Base-by-base conservation (phyloP, 2,329 filamentous ascomycete species). In the Neocatenulostroma microsporum region DNA sequence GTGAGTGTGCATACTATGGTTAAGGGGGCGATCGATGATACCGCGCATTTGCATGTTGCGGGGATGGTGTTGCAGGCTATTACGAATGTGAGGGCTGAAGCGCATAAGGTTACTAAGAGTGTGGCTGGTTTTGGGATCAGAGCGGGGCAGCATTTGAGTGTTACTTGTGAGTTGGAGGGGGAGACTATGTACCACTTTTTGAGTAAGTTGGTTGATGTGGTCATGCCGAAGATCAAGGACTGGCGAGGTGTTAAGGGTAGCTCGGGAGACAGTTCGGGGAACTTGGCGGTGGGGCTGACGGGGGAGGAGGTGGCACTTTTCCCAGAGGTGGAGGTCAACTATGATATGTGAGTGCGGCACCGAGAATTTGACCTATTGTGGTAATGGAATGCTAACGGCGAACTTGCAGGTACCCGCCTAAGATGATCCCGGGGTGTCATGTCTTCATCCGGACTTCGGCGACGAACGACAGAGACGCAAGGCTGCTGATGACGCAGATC, bases 161-260 rank as follows among this genome's bases (percentile, higher is more conserved):
- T 84, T 49, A 95, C 89, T 56, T 79, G 77, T 33, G 81, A 84
- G 18, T 66, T 98, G 45, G 70, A 72, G 38, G 86, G 85, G 20
- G 82, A 91, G 58, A 74, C 81, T 41, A 91, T 93, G 54, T 84
- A 85, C 45, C 82, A 95, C 60, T 95, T 98, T 61, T 58, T 98
- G 29, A 83, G 89, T 55, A 94, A 94, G 68, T 70, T 87, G 49
- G 72, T 96, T 37, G 86, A 94, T 58, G 70, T 96, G 7, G 88
- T 98, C 5, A 73, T 96, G 58, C 91, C 91, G 25, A 84, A 80
- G 56, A 93, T 98, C 64, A 98, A 96, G 71, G 91, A 98, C 51
- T 98, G 86, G 83, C 77, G 76, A 38, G 91, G 91, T 41, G 69
- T 84, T n/a, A 74, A 75, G 50, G 79, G 78, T 32, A 75, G 68